These are phyloP conservation scores for Helenozyma rhizophorensis DNA, from an alignment of 805 yeast species.

Conservation along the genomic window DNA sequence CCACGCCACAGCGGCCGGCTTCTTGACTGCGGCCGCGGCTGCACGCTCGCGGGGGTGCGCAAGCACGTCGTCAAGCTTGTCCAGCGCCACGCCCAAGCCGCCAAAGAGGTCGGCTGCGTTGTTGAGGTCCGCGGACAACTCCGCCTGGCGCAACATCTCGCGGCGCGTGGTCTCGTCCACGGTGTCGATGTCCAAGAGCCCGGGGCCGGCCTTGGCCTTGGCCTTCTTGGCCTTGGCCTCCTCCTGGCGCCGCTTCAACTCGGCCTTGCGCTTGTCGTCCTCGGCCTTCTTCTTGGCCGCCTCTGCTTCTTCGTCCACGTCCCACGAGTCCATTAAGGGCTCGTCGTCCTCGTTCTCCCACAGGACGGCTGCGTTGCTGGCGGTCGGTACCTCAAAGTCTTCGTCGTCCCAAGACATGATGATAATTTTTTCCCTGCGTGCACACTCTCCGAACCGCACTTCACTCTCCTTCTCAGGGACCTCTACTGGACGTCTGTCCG, in stretches of 20 bases:
- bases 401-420: slow-evolving; percentile 77
- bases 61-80: slow-evolving; percentile 26
- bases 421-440: too few relatives aligned
- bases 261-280: slow-evolving; percentile 42
- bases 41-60: slow-evolving; percentile 51
- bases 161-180: slow-evolving; percentile 72
- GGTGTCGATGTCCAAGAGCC: slow-evolving; percentile 54
- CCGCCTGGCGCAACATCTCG: slow-evolving; percentile 74
- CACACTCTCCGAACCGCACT: too few relatives aligned
- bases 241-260: slow-evolving; percentile 37
- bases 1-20: slow-evolving; percentile 51
- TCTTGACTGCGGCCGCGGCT: slow-evolving; percentile 35
- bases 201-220: slow-evolving; percentile 35
- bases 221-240: slow-evolving; percentile 48
- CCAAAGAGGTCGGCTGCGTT: slow-evolving; percentile 92
- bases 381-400: slow-evolving; percentile 67
- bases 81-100: slow-evolving; percentile 51
- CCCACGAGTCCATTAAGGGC: slow-evolving; percentile 84
- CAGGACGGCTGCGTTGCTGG: slow-evolving; percentile 49
- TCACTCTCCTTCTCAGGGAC: too few relatives aligned
- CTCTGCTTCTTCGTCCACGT: slow-evolving; percentile 70
- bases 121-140: slow-evolving; percentile 79
- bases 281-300: slow-evolving; percentile 43
- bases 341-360: slow-evolving; percentile 89
- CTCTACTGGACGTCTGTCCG: too few relatives aligned